Base-by-base conservation (phyloP, 306 rosid genomes). In the Dryas octopetala region DNA sequence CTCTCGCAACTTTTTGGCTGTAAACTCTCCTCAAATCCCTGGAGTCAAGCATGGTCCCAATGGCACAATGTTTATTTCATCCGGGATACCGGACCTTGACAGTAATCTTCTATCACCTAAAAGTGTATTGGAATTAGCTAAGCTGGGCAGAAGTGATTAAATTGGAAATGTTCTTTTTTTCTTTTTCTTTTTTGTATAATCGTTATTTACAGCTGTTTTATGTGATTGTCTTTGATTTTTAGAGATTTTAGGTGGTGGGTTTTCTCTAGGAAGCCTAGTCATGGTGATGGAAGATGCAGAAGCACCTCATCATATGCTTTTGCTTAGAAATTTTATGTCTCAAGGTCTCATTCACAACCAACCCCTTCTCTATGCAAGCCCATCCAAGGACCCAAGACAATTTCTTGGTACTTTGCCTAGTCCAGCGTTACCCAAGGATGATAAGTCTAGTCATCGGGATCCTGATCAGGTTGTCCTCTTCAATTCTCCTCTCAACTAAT, bases 301-400 rank as follows among this genome's bases (percentile, higher is more conserved):
- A 82, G 97, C 97, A 16, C 96, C 97, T 74, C 97, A 91, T 88
- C 98, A 94, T 82, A 91, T 94, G 98, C 97, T 91, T 88, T 79
- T 94, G 68, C 81, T 94, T 80, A 84, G 98, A 81, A 91, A 88
- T 84, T 91, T 94, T 76, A 91, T 91, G 96, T 94, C 97, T 77
- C 98, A 94, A 78, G 95, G 95, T 66, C 88, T 94, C 17, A 82
- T 91, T 60, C 97, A 86, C 73, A 79, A 62, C 72, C 98, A 94
- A n/a, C 88, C 95, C 53, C 96, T 91, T 78, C 87, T 94, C 61
- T 93, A 88, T 85, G 92, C 96, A 45, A 91, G 96, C 79, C 91
- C 96, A 4, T 86, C 93, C 53, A 85, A 71, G 76, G 95, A 91
- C 66, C 94, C 98, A 40, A 83, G 81, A 77, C 92, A 91, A 49